These are phyloP conservation scores for Protomyces inundatus DNA, from an alignment of 1,139 yeast genomes.

Conservation along the genomic window DNA sequence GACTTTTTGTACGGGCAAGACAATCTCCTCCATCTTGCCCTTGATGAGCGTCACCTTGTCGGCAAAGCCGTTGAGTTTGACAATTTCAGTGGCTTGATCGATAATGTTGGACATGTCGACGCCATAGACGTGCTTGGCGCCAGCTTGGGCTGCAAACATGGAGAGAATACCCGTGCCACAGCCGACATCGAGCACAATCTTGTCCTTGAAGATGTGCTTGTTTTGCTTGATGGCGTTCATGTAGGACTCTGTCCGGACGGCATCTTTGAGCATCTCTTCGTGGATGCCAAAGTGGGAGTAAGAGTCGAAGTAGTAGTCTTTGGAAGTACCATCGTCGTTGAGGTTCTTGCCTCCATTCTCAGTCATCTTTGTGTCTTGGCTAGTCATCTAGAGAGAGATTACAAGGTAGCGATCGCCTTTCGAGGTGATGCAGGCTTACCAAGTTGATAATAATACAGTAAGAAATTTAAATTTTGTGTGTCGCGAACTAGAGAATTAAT, in stretches of 20 bases:
- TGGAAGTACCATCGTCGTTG: constrained; percentile 33
- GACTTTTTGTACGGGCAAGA: constrained; percentile 67
- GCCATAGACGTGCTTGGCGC: constrained; percentile 53
- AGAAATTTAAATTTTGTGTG: too few relatives aligned
- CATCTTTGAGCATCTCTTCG: constrained; percentile 56
- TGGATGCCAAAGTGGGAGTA: constrained; percentile 56
- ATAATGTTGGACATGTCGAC: constrained; percentile 91
- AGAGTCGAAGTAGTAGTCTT: constrained; percentile 47
- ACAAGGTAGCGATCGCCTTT: too few relatives aligned
- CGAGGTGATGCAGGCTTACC: too few relatives aligned
- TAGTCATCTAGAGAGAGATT: too few relatives aligned
- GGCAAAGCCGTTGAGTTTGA: constrained; percentile 72
- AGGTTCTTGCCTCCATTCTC: neutral
- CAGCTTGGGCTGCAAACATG: constrained; percentile 58
- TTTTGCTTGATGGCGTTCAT: constrained; percentile 53
- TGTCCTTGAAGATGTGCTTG: constrained; percentile 50
- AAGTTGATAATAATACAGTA: too few relatives aligned
- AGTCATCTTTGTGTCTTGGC: too few relatives aligned
- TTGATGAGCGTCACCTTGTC: constrained; percentile 84
- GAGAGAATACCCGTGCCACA: constrained; percentile 59
- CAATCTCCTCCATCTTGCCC: constrained; percentile 93
- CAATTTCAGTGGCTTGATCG: constrained; percentile 85
- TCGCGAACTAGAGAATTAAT: too few relatives aligned
- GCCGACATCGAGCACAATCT: constrained; percentile 51
- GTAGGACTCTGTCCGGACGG: constrained; percentile 51